Conservation (phyloP, 2,329 filamentous ascomycete genomes). For the Graphilbum sp. region DNA sequence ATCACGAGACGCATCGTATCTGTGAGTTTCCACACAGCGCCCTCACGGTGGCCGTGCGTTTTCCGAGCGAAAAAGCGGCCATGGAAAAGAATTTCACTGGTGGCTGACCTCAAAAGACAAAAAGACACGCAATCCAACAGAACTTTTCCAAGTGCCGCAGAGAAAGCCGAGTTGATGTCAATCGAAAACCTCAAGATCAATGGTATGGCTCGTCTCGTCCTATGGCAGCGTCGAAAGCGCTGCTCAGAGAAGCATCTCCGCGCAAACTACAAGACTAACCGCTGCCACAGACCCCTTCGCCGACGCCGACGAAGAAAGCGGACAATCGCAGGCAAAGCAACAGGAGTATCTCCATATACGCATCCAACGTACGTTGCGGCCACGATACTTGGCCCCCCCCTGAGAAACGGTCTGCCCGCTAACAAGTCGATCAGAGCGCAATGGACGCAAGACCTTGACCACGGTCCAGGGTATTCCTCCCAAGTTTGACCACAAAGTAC, state of each 20-base stretch:
- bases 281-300: conserved; percentile 81
- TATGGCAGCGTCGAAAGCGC: no score
- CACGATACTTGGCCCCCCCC: no score
- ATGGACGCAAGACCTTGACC: conserved; percentile 99
- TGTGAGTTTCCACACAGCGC: background rate
- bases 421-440: conserved; percentile 57
- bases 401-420: background rate
- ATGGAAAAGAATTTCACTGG: background rate
- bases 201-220: conserved; percentile 38
- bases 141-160: conserved; percentile 8
- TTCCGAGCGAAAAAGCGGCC: background rate
- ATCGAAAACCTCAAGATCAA: conserved; percentile 97
- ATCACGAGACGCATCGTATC: background rate
- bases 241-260: no score
- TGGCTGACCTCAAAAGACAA: no score
- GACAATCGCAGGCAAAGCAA: conserved; percentile 58
- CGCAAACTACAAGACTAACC: background rate
- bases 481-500: conserved; percentile 83
- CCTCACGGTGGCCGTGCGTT: no score
- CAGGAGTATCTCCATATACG: conserved; percentile 99
- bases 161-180: conserved; percentile 45
- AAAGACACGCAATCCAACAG: background rate
- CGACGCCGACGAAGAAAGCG: conserved; percentile 99
- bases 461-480: conserved; percentile 97
- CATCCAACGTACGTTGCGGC: conserved; percentile 69